phyloP scores from a whole-genome alignment of 441 rosid species.

The Gossypium schwendimanii region DNA sequence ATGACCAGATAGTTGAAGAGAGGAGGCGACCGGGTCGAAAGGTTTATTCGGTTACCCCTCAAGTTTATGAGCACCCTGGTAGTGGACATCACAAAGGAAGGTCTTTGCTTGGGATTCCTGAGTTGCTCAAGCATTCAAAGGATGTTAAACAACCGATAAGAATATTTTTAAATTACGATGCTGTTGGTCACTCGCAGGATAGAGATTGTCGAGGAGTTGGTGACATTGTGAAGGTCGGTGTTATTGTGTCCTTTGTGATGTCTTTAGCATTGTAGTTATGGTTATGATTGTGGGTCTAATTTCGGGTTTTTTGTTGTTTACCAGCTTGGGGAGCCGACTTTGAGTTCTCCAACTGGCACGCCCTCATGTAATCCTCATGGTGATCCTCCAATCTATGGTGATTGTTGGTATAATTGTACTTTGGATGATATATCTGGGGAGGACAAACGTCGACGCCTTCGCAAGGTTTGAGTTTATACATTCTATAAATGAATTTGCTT shows the following conservation, averaged over 20 bases:
- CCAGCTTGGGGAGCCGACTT: slow-evolving; percentile 93
- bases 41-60: slow-evolving; percentile 85
- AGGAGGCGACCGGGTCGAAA: slow-evolving; percentile 80
- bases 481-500: background rate
- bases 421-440: slow-evolving; percentile 80
- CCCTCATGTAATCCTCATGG: slow-evolving; percentile 76
- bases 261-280: slow-evolving; percentile 4
- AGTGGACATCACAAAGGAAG: slow-evolving; percentile 51
- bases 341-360: slow-evolving; percentile 35
- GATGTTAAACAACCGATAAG: slow-evolving; percentile 83
- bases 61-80: slow-evolving; percentile 62
- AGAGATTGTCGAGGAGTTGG: slow-evolving; percentile 88
- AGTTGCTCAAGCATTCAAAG: slow-evolving; percentile 24
- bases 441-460: slow-evolving; percentile 85
- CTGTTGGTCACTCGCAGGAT: slow-evolving; percentile 91
- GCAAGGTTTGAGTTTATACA: slow-evolving; percentile 44
- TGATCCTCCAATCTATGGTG: slow-evolving; percentile 80
- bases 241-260: slow-evolving; percentile 3
- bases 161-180: slow-evolving; percentile 93
- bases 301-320: slow-evolving; percentile 2
- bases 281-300: slow-evolving; percentile 13
- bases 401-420: slow-evolving; percentile 99
- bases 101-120: slow-evolving; percentile 56
- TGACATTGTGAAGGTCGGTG: slow-evolving; percentile 78
- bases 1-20: slow-evolving; percentile 85